Conservation (phyloP, 345 rosid genomes). For the Eucalyptus albens region DNA sequence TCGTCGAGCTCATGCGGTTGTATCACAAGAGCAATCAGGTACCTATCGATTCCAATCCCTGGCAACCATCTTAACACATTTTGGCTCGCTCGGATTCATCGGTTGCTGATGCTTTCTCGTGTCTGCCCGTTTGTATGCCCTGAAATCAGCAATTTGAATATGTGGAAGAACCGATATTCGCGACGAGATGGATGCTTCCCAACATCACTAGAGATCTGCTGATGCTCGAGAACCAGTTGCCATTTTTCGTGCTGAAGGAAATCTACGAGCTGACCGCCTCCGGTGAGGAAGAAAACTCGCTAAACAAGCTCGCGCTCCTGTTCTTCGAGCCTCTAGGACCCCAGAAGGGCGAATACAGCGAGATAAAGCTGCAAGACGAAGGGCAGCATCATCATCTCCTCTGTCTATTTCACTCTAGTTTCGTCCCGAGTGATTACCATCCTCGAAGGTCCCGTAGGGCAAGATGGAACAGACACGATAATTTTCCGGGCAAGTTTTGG, state of each 20-base stretch:
- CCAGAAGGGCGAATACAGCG: not conserved
- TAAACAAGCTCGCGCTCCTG: not conserved
- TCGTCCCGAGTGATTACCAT: not conserved
- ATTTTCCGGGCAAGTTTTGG: not conserved
- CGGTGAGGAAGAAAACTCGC: not conserved
- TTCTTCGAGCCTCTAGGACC: not conserved
- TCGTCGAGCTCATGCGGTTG: not conserved
- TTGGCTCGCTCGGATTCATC: not conserved
- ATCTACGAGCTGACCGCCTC: not conserved
- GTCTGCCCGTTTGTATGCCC: no score
- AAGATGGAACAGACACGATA: not conserved
- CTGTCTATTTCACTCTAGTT: not conserved
- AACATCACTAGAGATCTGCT: not conserved
- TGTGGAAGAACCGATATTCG: not conserved
- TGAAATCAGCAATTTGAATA: not conserved
- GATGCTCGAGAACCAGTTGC: not conserved
- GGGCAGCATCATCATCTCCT: not conserved
- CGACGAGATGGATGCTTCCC: not conserved
- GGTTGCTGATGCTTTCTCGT: not conserved
- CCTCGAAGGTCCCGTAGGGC: not conserved
- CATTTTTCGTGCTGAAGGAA: not conserved
- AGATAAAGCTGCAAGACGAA: not conserved
- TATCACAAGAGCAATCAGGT: not conserved
- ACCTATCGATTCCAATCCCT: not conserved
- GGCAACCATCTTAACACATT: not conserved